Percentiles rank a stretch among this genome's conserved stretches.
phyloP scores from a whole-genome alignment of 2,329 filamentous ascomycete genomes.

The Zasmidium cellare region DNA sequence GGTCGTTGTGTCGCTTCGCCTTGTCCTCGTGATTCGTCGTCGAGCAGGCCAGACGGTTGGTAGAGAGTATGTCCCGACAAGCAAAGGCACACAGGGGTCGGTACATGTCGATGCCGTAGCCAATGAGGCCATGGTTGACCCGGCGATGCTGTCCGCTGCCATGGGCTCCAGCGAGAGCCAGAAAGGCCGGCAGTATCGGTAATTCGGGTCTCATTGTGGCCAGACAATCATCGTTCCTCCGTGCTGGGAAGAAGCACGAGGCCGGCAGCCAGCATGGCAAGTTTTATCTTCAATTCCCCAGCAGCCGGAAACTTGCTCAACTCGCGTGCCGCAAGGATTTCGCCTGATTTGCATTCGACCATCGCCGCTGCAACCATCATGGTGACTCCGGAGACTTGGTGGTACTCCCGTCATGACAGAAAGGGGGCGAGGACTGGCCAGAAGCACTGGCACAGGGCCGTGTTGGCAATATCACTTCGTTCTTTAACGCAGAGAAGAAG shows the following conservation, averaged over 20 bases:
- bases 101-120: constrained; percentile 27
- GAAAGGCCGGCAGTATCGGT: neutral
- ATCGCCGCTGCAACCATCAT: neutral
- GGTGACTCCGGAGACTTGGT: neutral
- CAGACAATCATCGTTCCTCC: neutral
- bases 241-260: neutral
- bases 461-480: no score
- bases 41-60: constrained; percentile 16
- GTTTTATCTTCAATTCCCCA: neutral
- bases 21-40: constrained; percentile 6
- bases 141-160: neutral
- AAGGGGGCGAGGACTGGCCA: no score
- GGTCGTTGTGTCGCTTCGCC: neutral
- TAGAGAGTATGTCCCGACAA: constrained; percentile 20
- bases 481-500: no score
- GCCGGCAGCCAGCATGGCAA: neutral
- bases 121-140: constrained; percentile 18
- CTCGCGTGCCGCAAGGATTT: neutral
- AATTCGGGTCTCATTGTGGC: neutral
- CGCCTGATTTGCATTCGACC: neutral
- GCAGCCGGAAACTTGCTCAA: neutral
- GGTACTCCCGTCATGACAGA: no score
- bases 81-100: constrained; percentile 26
- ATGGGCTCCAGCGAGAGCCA: neutral
- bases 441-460: no score